A percentile compares a stretch with the other conserved stretches of the same genome.
phyloP scores from a whole-genome alignment of 192 early-diverging fungal species.

The Linnemannia hyalina region DNA sequence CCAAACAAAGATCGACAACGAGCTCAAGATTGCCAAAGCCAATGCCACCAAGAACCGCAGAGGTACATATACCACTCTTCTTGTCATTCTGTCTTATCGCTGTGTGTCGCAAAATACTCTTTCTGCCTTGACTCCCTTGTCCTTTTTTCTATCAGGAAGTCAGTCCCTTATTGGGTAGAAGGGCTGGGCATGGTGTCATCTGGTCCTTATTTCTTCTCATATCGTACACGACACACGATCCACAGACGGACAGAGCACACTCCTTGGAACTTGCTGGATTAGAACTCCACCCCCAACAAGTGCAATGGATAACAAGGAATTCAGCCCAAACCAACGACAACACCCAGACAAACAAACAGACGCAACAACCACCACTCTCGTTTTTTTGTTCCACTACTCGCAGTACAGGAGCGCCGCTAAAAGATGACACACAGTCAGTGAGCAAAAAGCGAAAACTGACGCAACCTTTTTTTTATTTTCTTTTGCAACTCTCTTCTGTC shows the following conservation, averaged over 20 bases:
- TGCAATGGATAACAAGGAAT: too few relatives aligned
- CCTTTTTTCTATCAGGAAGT: neutral
- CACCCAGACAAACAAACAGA: neutral
- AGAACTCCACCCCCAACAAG: too few relatives aligned
- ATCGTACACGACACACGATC: neutral
- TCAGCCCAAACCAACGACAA: too few relatives aligned
- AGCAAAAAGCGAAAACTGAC: neutral
- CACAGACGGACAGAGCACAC: neutral
- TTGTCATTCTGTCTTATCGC: neutral
- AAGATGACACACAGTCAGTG: neutral
- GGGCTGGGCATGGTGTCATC: constrained; percentile 12
- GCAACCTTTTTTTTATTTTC: constrained; percentile 9
- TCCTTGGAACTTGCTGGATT: too few relatives aligned
- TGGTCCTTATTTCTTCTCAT: neutral
- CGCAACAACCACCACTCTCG: neutral
- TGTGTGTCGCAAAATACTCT: neutral
- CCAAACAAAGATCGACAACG: constrained; percentile 87
- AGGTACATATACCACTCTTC: constrained; percentile 62
- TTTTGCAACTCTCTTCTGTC: neutral
- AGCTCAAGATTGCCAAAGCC: constrained; percentile 86
- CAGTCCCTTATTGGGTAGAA: neutral
- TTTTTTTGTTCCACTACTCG: neutral
- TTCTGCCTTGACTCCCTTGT: neutral
- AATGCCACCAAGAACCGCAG: constrained; percentile 95
- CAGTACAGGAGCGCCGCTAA: neutral